phyloP scores from a whole-genome alignment of 768 basidiomycete species.

The Crassisporium funariophilum region DNA sequence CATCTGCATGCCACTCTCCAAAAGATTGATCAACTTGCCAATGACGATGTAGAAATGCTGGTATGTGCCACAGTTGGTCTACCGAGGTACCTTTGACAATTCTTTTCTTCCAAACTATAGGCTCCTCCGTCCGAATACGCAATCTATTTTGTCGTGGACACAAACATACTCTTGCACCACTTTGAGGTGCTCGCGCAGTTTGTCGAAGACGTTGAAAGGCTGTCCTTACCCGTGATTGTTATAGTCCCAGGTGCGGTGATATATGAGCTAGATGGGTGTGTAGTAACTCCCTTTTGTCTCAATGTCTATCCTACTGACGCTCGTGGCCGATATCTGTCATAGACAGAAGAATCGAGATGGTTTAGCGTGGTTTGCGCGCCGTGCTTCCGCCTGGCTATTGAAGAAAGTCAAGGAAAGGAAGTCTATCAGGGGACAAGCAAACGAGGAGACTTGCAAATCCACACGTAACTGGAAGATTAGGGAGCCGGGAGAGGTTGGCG shows the following conservation, averaged over 20 bases:
- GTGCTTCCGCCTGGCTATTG: conserved; percentile 70
- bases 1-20: conserved; percentile 46
- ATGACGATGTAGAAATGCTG: conserved; percentile 76
- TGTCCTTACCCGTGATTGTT: conserved; percentile 52
- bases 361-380: conserved; percentile 65
- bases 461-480: conserved; percentile 63
- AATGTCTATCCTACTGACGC: background rate
- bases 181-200: conserved; percentile 67
- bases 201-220: conserved; percentile 58
- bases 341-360: conserved; percentile 52
- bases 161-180: conserved; percentile 74
- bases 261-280: conserved; percentile 73
- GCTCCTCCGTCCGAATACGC: conserved; percentile 42
- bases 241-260: conserved; percentile 78
- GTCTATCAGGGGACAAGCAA: conserved; percentile 60
- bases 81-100: conserved; percentile 2
- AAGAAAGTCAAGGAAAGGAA: conserved; percentile 58
- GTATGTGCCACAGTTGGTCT: conserved; percentile 35
- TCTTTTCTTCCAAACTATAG: conserved; percentile 26
- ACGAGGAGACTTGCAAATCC: conserved; percentile 61
- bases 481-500: conserved; percentile 46
- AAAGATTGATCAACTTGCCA: conserved; percentile 56
- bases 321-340: conserved; percentile 3
- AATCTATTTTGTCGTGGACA: conserved; percentile 68
- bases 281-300: background rate